Evolutionary conservation across 1,284 basidiomycete genomes (phyloP).

Genomic region (Spongispora temasekensis): DNA sequence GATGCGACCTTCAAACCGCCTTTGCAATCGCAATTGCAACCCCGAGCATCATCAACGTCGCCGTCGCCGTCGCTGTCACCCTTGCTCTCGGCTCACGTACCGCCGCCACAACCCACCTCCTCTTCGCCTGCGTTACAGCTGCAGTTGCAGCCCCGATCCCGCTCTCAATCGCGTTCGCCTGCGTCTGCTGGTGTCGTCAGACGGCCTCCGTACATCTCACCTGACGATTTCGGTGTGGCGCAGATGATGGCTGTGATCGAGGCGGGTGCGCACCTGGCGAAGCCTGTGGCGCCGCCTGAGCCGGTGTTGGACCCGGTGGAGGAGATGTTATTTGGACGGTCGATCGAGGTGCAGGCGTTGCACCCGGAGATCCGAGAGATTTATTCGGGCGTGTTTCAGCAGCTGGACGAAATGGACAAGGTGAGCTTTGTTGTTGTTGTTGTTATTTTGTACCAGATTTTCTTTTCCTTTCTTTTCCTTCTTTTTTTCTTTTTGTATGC

Average conservation of each 20-base stretch:
- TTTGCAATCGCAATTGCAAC: not conserved
- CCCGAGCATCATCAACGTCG: not conserved
- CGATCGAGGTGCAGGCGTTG: constrained; percentile 59
- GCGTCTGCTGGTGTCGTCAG: too few relatives aligned
- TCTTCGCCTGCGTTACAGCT: too few relatives aligned
- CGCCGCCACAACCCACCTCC: too few relatives aligned
- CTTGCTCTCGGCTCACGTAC: too few relatives aligned
- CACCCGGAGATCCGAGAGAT: constrained; percentile 75
- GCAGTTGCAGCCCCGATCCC: too few relatives aligned
- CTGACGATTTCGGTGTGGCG: constrained; percentile 81
- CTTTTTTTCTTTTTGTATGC: not conserved
- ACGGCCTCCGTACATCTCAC: constrained; percentile 57
- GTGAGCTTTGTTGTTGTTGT: too few relatives aligned
- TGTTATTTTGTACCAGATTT: too few relatives aligned
- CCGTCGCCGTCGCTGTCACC: too few relatives aligned
- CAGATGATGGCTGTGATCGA: constrained; percentile 85
- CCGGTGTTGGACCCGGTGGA: constrained; percentile 61
- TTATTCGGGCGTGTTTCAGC: constrained; percentile 69
- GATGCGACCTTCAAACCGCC: constrained; percentile 28
- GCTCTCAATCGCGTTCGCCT: not conserved
- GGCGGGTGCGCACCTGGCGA: constrained; percentile 58
- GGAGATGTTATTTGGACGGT: constrained; percentile 69
- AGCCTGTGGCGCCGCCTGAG: constrained; percentile 18
- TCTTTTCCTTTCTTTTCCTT: too few relatives aligned
- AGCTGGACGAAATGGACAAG: constrained; percentile 80